phyloP scores from a whole-genome alignment of 2,329 filamentous ascomycete genomes.

The Paracamarosporium sp. region DNA sequence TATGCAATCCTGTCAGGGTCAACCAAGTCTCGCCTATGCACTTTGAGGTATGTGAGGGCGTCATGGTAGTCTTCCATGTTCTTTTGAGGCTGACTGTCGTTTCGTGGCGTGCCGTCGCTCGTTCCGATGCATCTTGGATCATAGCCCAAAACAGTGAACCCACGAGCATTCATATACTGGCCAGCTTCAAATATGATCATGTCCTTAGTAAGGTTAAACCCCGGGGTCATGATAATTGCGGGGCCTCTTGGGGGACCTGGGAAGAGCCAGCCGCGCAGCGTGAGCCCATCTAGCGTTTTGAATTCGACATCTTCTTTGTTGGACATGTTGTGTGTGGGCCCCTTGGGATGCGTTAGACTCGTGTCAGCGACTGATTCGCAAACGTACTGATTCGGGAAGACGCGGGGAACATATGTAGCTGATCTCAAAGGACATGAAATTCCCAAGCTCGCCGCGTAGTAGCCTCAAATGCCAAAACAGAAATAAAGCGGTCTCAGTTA shows the following conservation, averaged over 20 bases:
- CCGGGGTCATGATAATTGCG: neutral
- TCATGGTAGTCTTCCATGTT: constrained; percentile 45
- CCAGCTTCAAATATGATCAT: neutral
- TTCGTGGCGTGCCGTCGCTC: constrained; percentile 50
- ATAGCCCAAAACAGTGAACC: constrained; percentile 38
- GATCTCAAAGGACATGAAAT: neutral
- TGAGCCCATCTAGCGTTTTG: neutral
- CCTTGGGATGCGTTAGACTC: neutral
- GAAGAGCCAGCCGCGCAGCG: neutral
- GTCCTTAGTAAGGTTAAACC: neutral
- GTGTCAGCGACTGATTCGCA: neutral
- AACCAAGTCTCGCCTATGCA: constrained; percentile 24
- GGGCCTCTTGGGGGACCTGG: neutral
- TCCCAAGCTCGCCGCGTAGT: neutral
- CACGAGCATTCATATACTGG: neutral
- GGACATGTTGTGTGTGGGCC: neutral
- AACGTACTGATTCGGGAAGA: neutral
- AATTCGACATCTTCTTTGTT: neutral
- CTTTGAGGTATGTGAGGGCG: constrained; percentile 43
- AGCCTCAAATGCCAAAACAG: neutral
- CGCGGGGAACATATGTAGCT: neutral
- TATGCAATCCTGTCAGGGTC: constrained; percentile 33
- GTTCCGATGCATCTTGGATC: constrained; percentile 46
- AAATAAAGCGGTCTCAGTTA: neutral
- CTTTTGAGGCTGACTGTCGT: constrained; percentile 46